Evolutionary conservation across 257 asterid genomes (phyloP), one percentile per base, ranked within the genome.

Genomic region (Scutellaria barbata): DNA sequence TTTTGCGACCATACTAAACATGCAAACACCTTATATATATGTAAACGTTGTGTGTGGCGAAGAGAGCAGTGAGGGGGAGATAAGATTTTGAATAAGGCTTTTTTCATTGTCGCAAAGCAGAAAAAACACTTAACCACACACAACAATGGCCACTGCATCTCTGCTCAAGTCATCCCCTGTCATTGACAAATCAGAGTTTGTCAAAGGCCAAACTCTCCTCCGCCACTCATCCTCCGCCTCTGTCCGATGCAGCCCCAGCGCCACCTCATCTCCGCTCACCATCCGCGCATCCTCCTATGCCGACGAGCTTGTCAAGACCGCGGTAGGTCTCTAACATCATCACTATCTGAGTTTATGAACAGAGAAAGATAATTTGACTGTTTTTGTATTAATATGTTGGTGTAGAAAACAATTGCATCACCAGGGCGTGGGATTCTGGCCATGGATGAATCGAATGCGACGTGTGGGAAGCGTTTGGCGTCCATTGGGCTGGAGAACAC

Each of bases 401-500:
- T 80, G 83, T 58, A 92, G 98, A 92, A 92, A 92, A 89, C 87
- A 0, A 45, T 92, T 59, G 96, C 98, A 54, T 84, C 97, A 7
- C 93, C 93, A 6, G 97, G 97, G 8, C 90, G 93, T 20, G 96
- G 97, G 18, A 91, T 92, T 62, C 77, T 92, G 75, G 98, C 98
- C 60, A 92, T 92, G 95, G 98, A 92, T 39, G 96, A 92, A 69
- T 92, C 98, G 1, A 92, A 92, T 10, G 98, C 98, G 11, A 92
- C 96, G 10, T 92, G 98, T 46, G 96, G 98, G 1, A 89, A 92
- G 85, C 95, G 96, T 66, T 65, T 89, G 60, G 96, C 95, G 10
- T 92, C 98, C 18, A 92, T 92, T 13, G 96, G 98, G 33, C 82
- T 92, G 17, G 98, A 92, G 67, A 92, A 92, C 92, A 92, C 98